Conservation (phyloP, 306 rosid species). For the Lupinus albus region DNA sequence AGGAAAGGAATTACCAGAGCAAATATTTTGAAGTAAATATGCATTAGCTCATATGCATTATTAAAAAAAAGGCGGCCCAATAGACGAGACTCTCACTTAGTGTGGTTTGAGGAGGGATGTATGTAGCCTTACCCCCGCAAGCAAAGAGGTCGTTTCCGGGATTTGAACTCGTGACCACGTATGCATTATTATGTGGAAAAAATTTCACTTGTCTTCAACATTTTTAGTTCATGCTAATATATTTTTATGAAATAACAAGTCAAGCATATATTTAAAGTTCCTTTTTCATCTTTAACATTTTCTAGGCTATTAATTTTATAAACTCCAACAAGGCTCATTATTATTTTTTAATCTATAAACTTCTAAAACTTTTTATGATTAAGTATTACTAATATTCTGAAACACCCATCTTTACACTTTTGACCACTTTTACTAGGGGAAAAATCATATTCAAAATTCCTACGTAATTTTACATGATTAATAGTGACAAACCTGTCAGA, state of each 20-base stretch:
- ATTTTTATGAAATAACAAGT: slow-evolving; percentile 6
- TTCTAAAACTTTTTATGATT: background rate
- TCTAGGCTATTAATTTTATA: slow-evolving; percentile 4
- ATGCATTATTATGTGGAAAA: background rate
- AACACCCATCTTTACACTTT: slow-evolving; percentile 27
- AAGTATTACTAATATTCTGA: background rate
- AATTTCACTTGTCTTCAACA: background rate
- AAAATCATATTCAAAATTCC: slow-evolving; percentile 32
- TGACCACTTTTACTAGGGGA: no score
- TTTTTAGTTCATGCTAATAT: background rate
- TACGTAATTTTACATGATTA: slow-evolving; percentile 5
- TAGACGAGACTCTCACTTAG: no score
- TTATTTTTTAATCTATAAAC: background rate
- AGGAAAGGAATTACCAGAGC: background rate
- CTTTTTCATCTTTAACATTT: background rate
- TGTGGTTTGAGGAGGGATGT: no score
- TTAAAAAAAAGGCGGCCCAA: no score
- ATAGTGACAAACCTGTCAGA: slow-evolving; percentile 61
- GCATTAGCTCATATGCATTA: background rate
- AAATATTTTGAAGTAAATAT: slow-evolving; percentile 15
- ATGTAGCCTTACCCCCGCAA: no score
- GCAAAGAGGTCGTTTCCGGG: no score
- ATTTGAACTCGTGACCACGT: no score
- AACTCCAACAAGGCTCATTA: background rate
- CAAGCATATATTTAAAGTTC: background rate